Conservation (phyloP, 306 rosid species). For the Dryas drummondii region DNA sequence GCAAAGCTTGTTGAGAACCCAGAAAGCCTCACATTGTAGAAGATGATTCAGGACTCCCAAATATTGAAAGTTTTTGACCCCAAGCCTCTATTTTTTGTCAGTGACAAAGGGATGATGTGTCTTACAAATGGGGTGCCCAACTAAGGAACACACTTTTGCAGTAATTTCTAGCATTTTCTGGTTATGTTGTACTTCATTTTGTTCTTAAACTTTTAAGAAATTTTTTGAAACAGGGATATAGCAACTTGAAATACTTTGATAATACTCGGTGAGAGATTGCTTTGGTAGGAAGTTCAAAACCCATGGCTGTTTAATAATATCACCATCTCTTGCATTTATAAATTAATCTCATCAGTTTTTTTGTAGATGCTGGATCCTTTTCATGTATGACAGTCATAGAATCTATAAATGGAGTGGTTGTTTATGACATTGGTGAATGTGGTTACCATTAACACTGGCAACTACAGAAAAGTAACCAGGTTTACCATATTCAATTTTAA, state of each 20-base stretch:
- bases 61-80: conserved; percentile 14
- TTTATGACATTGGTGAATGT: neutral
- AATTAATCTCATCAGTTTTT: neutral
- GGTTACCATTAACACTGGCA: no score
- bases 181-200: conserved; percentile 24
- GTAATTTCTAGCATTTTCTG: conserved; percentile 30
- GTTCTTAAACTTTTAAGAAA: conserved; percentile 10
- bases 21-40: conserved; percentile 79
- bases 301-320: neutral
- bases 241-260: conserved; percentile 12
- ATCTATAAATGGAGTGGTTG: neutral
- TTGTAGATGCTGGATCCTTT: neutral
- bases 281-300: conserved; percentile 1
- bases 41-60: conserved; percentile 27
- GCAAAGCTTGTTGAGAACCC: conserved; percentile 78
- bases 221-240: conserved; percentile 36
- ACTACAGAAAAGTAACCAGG: no score
- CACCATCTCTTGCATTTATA: neutral
- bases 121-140: conserved; percentile 13
- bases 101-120: conserved; percentile 19
- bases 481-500: no score
- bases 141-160: conserved; percentile 25
- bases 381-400: neutral
- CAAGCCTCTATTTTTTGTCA: conserved; percentile 14
- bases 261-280: conserved; percentile 16